Base-by-base conservation (phyloP, 2,329 filamentous ascomycete genomes). In the Sphaerulina musiva region DNA sequence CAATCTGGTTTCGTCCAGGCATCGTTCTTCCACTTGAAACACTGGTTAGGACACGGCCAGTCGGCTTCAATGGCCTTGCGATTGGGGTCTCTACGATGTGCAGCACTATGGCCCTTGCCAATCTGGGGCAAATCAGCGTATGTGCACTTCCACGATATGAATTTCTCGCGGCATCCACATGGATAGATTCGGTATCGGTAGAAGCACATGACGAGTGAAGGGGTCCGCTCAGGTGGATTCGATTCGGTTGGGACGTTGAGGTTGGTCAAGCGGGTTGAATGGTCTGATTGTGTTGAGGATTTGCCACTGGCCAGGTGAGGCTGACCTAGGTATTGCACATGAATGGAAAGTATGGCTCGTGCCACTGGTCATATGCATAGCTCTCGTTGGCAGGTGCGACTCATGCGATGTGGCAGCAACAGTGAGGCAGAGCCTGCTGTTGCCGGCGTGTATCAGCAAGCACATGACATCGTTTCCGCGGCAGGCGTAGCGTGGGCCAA, bases 91-190 rank as follows among this genome's bases (percentile, higher is more conserved):
- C 39, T 51, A 12, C 41, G 48, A 17, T 51, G 48, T 44, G 48
- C 44, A 26, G 41, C 8, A 46, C 12, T n/a, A 31, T 51, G 48
- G 20, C 48, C 48, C 39, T 51, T 51, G 48, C 48, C 48, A 34
- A 51, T 26, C 20, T 46, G 41, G 2, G 48, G 48, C 6, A n/a
- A 31, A 26, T 51, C 48, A 17, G 48, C 48, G 38, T 48, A 48
- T 32, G 39, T 48, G 54, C 54, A 56, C 17, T 45, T 48, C 14
- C 38, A 51, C 2, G 54, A 52, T 44, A 47, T 29, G 45, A 52
- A 46, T 23, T 50, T 43, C 45, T 56, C 54, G n/a, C 46, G 44
- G 20, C 49, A 51, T 23, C 54, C 54, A 48, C 54, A 56, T 26
- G 48, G 36, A 23, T 12, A 56, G 45, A 38, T 38, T 14, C 48